A percentile compares a stretch with the other conserved stretches of the same genome.
Evolutionary conservation across 768 basidiomycete genomes (phyloP).

Genomic region (Mycena belliarum): DNA sequence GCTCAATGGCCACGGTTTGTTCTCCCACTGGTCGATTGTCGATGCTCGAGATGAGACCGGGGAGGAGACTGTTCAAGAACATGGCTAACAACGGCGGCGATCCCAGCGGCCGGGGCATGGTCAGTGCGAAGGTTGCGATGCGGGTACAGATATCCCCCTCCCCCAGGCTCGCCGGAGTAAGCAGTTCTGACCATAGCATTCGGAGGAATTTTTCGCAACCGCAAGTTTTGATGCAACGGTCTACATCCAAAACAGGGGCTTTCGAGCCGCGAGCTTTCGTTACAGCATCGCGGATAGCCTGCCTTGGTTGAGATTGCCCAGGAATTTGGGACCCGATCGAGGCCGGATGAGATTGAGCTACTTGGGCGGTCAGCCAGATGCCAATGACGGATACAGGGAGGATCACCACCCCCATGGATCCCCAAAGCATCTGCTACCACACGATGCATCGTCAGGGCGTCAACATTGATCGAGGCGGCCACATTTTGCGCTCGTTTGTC

Average conservation of each 20-base stretch:
- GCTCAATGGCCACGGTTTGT: conserved; percentile 57
- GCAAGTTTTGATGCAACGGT: conserved; percentile 60
- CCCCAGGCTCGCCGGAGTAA: conserved; percentile 51
- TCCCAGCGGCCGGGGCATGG: conserved; percentile 53
- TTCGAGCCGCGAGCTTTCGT: conserved; percentile 60
- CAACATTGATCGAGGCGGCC: conserved; percentile 1
- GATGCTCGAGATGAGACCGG: conserved; percentile 55
- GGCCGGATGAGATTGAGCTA: conserved; percentile 10
- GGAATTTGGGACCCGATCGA: conserved; percentile 29
- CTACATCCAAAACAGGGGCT: conserved; percentile 64
- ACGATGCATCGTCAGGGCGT: conserved; percentile 8
- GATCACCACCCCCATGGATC: conserved; percentile 38
- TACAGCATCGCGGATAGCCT: conserved; percentile 59
- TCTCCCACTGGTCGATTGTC: conserved; percentile 58
- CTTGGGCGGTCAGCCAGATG: not conserved
- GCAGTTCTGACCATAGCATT: conserved; percentile 69
- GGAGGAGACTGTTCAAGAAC: conserved; percentile 70
- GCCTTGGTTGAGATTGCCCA: conserved; percentile 57
- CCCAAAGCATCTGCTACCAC: conserved; percentile 35
- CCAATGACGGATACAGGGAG: conserved; percentile 10
- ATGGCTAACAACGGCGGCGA: conserved; percentile 70
- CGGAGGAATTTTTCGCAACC: conserved; percentile 64
- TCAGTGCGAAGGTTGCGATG: conserved; percentile 67
- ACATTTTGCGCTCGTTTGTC: conserved; percentile 35
- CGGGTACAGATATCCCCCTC: conserved; percentile 65